phyloP scores from a whole-genome alignment of 306 rosid species.

The Prunus davidiana region DNA sequence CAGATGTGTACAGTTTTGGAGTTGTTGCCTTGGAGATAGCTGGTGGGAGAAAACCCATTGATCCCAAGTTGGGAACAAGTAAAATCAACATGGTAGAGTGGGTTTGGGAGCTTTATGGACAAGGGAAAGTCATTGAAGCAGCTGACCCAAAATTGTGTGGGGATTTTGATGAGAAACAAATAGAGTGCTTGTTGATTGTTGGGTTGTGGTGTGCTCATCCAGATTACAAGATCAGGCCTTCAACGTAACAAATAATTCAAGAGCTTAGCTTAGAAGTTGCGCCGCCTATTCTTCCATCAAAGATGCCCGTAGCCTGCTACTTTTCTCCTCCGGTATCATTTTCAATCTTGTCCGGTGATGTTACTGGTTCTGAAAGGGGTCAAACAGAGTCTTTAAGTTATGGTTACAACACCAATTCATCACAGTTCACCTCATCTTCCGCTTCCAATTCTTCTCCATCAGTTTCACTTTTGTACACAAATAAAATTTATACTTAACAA shows the following conservation, averaged over 20 bases:
- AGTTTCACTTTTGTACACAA: too few species aligned
- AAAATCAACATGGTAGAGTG: not conserved
- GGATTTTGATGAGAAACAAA: not conserved
- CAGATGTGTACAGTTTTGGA: not conserved
- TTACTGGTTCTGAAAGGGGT: not conserved
- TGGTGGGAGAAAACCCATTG: not conserved
- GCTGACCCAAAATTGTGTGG: not conserved
- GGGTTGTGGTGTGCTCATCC: constrained; percentile 12
- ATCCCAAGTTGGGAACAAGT: not conserved
- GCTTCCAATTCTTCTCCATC: too few species aligned
- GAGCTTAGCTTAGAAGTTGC: not conserved
- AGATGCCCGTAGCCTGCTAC: not conserved
- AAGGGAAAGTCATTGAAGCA: not conserved
- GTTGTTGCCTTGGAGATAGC: not conserved
- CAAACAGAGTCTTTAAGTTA: not conserved
- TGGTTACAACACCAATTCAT: too few species aligned
- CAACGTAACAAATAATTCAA: not conserved
- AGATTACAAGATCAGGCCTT: not conserved
- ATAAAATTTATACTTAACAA: too few species aligned
- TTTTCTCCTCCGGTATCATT: not conserved
- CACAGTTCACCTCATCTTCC: too few species aligned
- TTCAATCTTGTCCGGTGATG: too few species aligned
- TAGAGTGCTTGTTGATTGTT: constrained; percentile 1
- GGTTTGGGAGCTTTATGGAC: not conserved
- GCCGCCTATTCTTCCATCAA: constrained; percentile 1